Evolutionary conservation across 78 protist genomes (phyloP), one percentile per base, ranked within the genome.

Genomic region (Dictyostelium firmibasis): DNA sequence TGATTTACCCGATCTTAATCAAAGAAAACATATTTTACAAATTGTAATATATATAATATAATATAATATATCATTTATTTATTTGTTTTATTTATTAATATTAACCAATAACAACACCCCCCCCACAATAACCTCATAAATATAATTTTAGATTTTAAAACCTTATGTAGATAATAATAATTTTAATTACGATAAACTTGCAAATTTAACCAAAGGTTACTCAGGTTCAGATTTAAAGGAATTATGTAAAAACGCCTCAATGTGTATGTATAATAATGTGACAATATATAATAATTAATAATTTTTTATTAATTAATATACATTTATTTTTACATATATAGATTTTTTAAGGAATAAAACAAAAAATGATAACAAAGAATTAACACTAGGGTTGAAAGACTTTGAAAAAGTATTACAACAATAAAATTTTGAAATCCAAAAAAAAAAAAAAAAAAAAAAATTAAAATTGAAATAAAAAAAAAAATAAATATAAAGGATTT

Each of bases 211-310:
- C 6, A 74, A 85, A 33, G 99, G 99, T 25, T 99, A 89, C 98
- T 97, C 99, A 27, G 99, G 99, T 53, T 99, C 99, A 41, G 99
- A 99, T 64, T 70, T 99, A 29, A 93, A 99, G 38, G 99, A 96
- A 76, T 97, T 99, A 93, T 70, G 77, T 70, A 70, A 70, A 70
- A 31, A 7, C 8, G 77, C 77, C 14, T 70, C 41, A 31, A 70
- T 27, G 13, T 4, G 77, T 70, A 70, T 29, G 77, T 70, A 29
- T 5, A 0, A 70, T n/a, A n/a, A n/a, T n/a, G n/a, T n/a, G n/a
- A n/a, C n/a, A n/a, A n/a, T n/a, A n/a, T n/a, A n/a, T n/a, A n/a
- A n/a, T n/a, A n/a, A n/a, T n/a, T n/a, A n/a, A n/a, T n/a, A n/a
- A n/a, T n/a, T n/a, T n/a, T n/a, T n/a, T n/a, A n/a, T n/a, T n/a